Evolutionary conservation across 768 basidiomycete genomes (phyloP).

Genomic region (Lyophyllum semitale): DNA sequence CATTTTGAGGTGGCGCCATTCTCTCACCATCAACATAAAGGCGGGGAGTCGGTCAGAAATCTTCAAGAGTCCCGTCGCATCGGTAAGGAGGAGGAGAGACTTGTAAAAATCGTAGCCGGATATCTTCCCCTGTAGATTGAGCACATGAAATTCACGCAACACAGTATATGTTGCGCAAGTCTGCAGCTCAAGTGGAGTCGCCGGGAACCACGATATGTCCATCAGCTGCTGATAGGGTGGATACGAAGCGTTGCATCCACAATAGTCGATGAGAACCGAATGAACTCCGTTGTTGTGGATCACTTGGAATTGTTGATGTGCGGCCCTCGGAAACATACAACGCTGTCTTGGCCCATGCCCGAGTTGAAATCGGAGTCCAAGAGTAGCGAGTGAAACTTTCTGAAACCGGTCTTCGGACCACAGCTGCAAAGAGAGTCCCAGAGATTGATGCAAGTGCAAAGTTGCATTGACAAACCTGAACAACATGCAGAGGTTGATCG

Average conservation of each 20-base stretch:
- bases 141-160: slow-evolving; percentile 19
- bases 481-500: slow-evolving; percentile 14
- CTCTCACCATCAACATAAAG: slow-evolving; percentile 9
- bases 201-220: slow-evolving; percentile 20
- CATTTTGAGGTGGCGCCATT: slow-evolving; percentile 18
- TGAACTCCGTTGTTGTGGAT: slow-evolving; percentile 24
- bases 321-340: slow-evolving; percentile 8
- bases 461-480: slow-evolving; percentile 17
- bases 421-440: slow-evolving; percentile 6
- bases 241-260: slow-evolving; percentile 12
- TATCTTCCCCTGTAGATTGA: slow-evolving; percentile 17
- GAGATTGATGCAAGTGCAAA: not conserved
- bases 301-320: slow-evolving; percentile 19
- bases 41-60: slow-evolving; percentile 4
- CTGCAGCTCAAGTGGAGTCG: slow-evolving; percentile 18
- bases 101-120: slow-evolving; percentile 22
- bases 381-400: not conserved
- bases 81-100: not conserved
- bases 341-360: slow-evolving; percentile 18
- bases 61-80: not conserved
- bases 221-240: slow-evolving; percentile 14
- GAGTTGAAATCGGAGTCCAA: slow-evolving; percentile 17
- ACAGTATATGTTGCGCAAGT: slow-evolving; percentile 18
- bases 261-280: slow-evolving; percentile 16
- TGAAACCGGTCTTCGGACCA: slow-evolving; percentile 21